A percentile compares a stretch with the other conserved stretches of the same genome.
Conservation (phyloP, 805 yeast genomes). For the Saccharomyces eubayanus region DNA sequence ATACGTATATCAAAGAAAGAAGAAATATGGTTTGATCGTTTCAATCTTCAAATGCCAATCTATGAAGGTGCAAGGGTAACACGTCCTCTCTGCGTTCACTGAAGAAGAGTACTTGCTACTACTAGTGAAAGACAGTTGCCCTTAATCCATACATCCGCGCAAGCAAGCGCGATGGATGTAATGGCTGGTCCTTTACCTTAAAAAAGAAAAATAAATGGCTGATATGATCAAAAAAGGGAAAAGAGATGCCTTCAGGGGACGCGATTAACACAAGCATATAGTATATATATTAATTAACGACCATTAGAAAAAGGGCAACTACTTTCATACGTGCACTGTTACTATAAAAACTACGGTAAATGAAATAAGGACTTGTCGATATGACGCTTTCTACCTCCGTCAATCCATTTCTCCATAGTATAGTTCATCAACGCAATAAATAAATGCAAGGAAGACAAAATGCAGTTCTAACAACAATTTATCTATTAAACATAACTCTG, state of each 20-base stretch:
- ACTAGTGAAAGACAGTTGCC: neutral
- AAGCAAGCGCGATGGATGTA: neutral
- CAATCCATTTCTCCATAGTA: too few species aligned
- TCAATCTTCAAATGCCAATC: neutral
- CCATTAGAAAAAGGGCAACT: neutral
- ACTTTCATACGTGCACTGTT: neutral
- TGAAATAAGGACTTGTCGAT: neutral
- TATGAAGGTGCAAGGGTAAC: neutral
- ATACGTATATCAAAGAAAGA: too few species aligned
- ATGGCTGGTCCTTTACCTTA: neutral
- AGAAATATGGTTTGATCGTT: neutral
- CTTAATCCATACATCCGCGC: neutral
- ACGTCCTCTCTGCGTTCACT: neutral
- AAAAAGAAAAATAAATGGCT: neutral
- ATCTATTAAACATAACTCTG: too few species aligned
- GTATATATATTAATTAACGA: neutral
- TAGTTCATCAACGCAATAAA: too few species aligned
- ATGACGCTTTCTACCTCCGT: neutral
- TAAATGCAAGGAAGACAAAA: too few species aligned
- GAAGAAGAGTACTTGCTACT: neutral
- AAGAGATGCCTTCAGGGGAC: neutral
- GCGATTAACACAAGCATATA: too few species aligned
- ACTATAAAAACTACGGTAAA: neutral
- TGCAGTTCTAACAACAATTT: too few species aligned
- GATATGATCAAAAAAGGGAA: neutral